These are phyloP conservation scores for Mucor irregularis DNA, from an alignment of 371 early-diverging fungal genomes.

Conservation along the genomic window DNA sequence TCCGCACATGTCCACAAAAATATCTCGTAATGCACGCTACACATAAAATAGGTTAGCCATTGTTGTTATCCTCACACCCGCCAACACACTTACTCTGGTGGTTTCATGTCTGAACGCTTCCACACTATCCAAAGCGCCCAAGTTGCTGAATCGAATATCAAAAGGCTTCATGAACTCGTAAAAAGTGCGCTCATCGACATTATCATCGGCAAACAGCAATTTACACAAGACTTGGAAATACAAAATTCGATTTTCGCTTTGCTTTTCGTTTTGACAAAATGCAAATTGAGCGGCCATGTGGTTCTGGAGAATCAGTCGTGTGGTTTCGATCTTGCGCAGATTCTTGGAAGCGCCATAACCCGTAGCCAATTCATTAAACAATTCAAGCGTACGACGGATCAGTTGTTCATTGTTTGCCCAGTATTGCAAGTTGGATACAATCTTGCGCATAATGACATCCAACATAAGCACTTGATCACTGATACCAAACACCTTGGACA, in stretches of 20 bases:
- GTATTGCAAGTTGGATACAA: constrained; percentile 38
- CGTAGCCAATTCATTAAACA: constrained; percentile 79
- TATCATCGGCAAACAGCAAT: constrained; percentile 75
- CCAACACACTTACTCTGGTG: constrained; percentile 31
- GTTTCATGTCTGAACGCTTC: constrained; percentile 45
- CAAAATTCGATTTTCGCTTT: constrained; percentile 55
- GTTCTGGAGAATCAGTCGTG: constrained; percentile 65
- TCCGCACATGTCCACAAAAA: constrained; percentile 83
- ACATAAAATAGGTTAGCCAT: too few relatives aligned
- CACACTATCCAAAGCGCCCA: constrained; percentile 33
- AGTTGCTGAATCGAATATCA: constrained; percentile 50
- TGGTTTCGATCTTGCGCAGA: constrained; percentile 72
- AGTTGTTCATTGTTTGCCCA: constrained; percentile 37
- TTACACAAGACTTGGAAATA: constrained; percentile 80
- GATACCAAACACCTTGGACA: constrained; percentile 57
- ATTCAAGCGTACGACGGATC: constrained; percentile 49
- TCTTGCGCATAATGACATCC: constrained; percentile 69
- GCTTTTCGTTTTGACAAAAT: constrained; percentile 55
- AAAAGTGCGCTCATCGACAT: constrained; percentile 56
- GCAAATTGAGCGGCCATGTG: constrained; percentile 69
- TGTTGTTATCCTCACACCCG: too few relatives aligned
- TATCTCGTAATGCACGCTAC: constrained; percentile 54
- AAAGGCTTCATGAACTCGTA: constrained; percentile 75
- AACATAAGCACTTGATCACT: constrained; percentile 60
- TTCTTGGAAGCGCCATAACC: constrained; percentile 75